phyloP scores from a whole-genome alignment of 164 flowering plant genomes.

The Vitis rupestris region DNA sequence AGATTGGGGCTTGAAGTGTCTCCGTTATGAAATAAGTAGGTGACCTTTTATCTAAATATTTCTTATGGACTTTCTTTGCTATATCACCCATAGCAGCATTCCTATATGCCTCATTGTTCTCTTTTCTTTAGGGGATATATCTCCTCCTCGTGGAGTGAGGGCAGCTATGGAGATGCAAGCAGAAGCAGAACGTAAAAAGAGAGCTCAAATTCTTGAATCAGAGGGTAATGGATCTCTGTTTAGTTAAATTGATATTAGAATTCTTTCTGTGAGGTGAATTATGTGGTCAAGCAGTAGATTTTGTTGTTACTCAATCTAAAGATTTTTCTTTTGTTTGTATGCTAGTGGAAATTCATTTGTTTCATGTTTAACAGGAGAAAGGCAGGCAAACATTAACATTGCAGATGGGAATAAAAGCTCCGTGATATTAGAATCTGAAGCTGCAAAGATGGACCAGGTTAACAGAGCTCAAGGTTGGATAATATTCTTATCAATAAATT shows the following conservation, averaged over 20 bases:
- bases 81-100: background rate
- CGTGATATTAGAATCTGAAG: conserved; percentile 36
- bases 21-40: conserved; percentile 95
- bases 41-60: background rate
- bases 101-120: background rate
- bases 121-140: conserved; percentile 71
- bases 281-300: background rate
- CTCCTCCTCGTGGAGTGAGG: conserved; percentile 83
- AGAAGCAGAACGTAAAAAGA: conserved; percentile 92
- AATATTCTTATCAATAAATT: background rate
- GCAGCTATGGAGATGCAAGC: conserved; percentile 99
- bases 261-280: background rate
- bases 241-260: background rate
- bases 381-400: conserved; percentile 79
- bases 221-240: conserved; percentile 48
- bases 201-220: conserved; percentile 92
- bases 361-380: conserved; percentile 58
- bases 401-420: conserved; percentile 66
- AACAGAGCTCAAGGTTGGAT: conserved; percentile 34
- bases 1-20: conserved; percentile 89
- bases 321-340: background rate
- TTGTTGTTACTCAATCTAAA: background rate
- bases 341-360: background rate
- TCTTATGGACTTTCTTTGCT: background rate
- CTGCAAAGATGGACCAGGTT: conserved; percentile 41